These are phyloP conservation scores for Mucor indicus DNA, from an alignment of 371 early-diverging fungal genomes.

Conservation along the genomic window DNA sequence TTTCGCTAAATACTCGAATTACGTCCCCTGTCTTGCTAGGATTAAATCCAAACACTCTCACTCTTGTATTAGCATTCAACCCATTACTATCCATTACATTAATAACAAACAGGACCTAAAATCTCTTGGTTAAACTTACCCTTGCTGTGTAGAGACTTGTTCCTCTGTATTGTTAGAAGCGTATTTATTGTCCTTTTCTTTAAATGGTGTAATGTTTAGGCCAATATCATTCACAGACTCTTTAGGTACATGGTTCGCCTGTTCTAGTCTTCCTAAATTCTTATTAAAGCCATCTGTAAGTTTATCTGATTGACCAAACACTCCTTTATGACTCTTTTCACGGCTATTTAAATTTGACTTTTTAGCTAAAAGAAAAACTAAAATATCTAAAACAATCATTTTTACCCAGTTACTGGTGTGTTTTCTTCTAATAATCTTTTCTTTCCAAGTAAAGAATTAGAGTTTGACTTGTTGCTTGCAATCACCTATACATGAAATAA, in stretches of 20 bases:
- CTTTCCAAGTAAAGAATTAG: no score
- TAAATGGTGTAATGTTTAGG: not conserved
- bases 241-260: not conserved
- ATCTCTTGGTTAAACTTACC: not conserved
- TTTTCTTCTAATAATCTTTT: conserved; percentile 3
- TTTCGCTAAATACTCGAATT: conserved; percentile 21
- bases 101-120: not conserved
- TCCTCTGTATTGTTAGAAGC: not conserved
- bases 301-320: not conserved
- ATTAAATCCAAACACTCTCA: conserved; percentile 39
- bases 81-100: not conserved
- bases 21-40: conserved; percentile 18
- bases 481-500: no score
- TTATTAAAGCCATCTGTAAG: conserved; percentile 4
- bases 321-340: not conserved
- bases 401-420: not conserved
- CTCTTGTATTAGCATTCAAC: not conserved
- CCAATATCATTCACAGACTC: not conserved
- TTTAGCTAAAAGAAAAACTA: conserved; percentile 1
- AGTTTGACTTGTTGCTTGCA: no score
- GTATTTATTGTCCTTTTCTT: not conserved
- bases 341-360: no score
- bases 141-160: not conserved
- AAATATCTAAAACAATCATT: not conserved
- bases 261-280: not conserved